Evolutionary conservation across 2,329 filamentous ascomycete genomes (phyloP).

Genomic region (Talaromyces rugulosus): DNA sequence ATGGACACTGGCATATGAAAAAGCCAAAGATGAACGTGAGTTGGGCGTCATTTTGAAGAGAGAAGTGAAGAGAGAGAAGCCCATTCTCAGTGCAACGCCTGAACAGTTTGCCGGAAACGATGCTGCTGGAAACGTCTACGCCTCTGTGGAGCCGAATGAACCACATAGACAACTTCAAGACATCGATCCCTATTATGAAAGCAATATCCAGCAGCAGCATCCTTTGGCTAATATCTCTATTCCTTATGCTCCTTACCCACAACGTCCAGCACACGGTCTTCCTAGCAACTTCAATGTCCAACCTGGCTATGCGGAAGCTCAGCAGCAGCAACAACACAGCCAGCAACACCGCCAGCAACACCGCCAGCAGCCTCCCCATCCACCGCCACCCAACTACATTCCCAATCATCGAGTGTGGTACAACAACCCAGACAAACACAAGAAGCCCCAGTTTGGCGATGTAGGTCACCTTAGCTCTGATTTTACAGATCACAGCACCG

Average conservation of each 20-base stretch:
- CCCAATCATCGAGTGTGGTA: too few species aligned
- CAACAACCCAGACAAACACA: too few species aligned
- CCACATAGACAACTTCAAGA: neutral
- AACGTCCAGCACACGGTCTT: neutral
- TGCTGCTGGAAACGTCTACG: neutral
- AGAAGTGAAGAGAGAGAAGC: neutral
- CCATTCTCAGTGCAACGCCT: neutral
- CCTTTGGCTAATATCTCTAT: neutral
- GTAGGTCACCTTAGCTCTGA: neutral
- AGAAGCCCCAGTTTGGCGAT: too few species aligned
- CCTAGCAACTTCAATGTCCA: neutral
- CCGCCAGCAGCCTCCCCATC: too few species aligned
- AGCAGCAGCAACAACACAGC: neutral
- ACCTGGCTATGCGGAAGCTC: neutral
- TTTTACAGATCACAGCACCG: neutral
- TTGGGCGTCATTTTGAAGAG: neutral
- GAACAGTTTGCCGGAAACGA: neutral
- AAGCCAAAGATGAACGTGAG: constrained; percentile 17
- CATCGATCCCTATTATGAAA: neutral
- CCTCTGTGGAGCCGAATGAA: neutral
- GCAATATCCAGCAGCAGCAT: neutral
- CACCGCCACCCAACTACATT: too few species aligned
- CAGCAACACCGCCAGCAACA: too few species aligned
- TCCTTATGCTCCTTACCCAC: neutral
- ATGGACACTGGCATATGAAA: constrained; percentile 37